A percentile compares a stretch with the other conserved stretches of the same genome.
Evolutionary conservation across 768 basidiomycete species (phyloP).

Genomic region (Amanita exitialis): DNA sequence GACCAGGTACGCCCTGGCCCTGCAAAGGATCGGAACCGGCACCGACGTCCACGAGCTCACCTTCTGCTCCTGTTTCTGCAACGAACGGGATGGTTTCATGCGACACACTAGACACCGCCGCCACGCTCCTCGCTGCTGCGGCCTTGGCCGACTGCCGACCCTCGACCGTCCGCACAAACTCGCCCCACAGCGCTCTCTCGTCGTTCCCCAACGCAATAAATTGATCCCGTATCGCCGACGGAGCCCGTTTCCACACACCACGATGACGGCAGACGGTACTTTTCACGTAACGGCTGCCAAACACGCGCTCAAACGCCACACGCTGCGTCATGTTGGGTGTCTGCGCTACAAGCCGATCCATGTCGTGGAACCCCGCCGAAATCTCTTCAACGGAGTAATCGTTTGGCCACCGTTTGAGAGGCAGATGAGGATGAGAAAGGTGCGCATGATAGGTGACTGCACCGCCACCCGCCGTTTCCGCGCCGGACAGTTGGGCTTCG

Average conservation of each 20-base stretch:
- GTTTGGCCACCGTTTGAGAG: conserved; percentile 68
- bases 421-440: conserved; percentile 54
- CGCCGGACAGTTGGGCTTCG: conserved; percentile 6
- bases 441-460: conserved; percentile 43
- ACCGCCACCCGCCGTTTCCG: neutral
- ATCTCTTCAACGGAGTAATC: conserved; percentile 65
- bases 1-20: neutral
- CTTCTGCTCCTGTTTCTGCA: neutral
- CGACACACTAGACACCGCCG: neutral
- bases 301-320: conserved; percentile 60
- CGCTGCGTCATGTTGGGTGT: conserved; percentile 45
- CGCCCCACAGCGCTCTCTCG: conserved; percentile 44
- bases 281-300: conserved; percentile 64
- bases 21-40: conserved; percentile 1
- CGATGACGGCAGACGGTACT: conserved; percentile 65
- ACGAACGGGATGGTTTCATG: neutral
- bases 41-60: neutral
- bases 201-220: conserved; percentile 46
- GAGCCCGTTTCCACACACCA: conserved; percentile 56
- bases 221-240: conserved; percentile 30
- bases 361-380: conserved; percentile 45
- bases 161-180: conserved; percentile 56
- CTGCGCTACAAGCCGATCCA: conserved; percentile 30
- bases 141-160: conserved; percentile 30
- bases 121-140: neutral